These are phyloP conservation scores for Coffea canephora DNA, from an alignment of 257 asterid genomes.

Conservation along the genomic window DNA sequence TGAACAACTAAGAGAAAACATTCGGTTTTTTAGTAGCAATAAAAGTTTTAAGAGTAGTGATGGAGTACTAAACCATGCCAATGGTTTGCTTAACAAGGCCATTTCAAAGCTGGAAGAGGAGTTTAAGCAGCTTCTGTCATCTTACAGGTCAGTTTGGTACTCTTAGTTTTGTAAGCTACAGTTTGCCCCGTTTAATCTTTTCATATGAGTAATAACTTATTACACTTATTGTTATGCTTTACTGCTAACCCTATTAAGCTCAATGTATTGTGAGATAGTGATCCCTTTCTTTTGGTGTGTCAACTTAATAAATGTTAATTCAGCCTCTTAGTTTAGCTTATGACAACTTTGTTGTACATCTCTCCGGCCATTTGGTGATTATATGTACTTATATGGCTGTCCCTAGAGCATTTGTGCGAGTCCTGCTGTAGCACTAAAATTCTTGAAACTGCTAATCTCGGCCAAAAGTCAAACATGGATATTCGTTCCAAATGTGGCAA, in stretches of 20 bases:
- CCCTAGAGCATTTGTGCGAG: not conserved
- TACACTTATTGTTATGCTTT: not conserved
- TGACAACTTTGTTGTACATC: not conserved
- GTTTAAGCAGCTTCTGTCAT: constrained; percentile 71
- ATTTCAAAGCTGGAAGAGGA: constrained; percentile 95
- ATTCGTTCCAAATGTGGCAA: not conserved
- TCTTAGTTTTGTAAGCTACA: not conserved
- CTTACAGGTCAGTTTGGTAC: constrained; percentile 61
- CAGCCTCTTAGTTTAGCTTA: not conserved
- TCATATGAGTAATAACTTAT: not conserved
- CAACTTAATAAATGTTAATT: not conserved
- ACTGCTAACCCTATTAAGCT: not conserved
- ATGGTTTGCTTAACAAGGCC: constrained; percentile 83
- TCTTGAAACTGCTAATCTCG: not conserved
- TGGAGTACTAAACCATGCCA: constrained; percentile 88
- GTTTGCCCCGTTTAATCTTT: not conserved
- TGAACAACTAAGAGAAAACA: constrained; percentile 80
- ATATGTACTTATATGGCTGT: not conserved
- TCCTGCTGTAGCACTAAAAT: not conserved
- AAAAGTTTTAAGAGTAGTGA: constrained; percentile 96
- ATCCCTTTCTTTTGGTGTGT: not conserved
- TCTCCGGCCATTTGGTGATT: not conserved
- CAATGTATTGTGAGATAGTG: not conserved
- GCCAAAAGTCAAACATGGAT: not conserved
- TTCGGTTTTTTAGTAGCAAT: constrained; percentile 82